Base-by-base conservation (phyloP, 176 grass and related monocot species). In the Carex scoparia region DNA sequence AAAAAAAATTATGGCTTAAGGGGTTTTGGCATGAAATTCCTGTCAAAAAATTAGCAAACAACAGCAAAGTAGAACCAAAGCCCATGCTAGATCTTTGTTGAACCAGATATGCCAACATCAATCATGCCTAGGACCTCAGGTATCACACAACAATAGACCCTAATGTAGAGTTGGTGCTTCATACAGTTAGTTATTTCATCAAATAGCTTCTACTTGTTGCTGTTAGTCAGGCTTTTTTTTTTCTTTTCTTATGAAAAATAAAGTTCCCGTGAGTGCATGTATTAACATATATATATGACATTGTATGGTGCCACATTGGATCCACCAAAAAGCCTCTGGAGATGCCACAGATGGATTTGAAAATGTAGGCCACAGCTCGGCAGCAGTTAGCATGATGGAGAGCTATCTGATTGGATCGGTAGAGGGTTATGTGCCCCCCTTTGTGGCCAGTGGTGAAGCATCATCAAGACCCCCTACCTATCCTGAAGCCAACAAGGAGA, bases 281-380 rank as follows among this genome's bases (percentile, higher is more conserved):
- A 77, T 14, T 56, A 77, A 77, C 27, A 55, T 30, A 31, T 76
- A 3, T 56, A 77, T 77, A 54, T 77, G 55, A 16, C 49, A 77
- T 55, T 23, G 48, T 33, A 32, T 77, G 10, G 11, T 56, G 49
- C 27, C 4, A 56, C 28, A 31, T 55, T 77, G 23, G 10, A 48
- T 72, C 40, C 8, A 16, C 46, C 23, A 12, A 77, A 71, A 91
- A 96, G 94, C 86, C 59, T 89, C 85, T 44, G 87, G 89, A 75
- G 94, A 96, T 82, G 94, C 94, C 35, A 96, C 89, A 0, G 85
- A 89, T 59, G 81, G 80, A 81, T 96, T 96, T 86, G 91, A 96
- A 87, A 91, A 96, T 79, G 91, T 93, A 46, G 94, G 91, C 8
- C 94, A 96, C 85, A 95, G 91, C 81, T 80, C 94, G 7, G 89